phyloP scores from a whole-genome alignment of 2,329 filamentous ascomycete genomes.

The Colletotrichum euphorbiae region DNA sequence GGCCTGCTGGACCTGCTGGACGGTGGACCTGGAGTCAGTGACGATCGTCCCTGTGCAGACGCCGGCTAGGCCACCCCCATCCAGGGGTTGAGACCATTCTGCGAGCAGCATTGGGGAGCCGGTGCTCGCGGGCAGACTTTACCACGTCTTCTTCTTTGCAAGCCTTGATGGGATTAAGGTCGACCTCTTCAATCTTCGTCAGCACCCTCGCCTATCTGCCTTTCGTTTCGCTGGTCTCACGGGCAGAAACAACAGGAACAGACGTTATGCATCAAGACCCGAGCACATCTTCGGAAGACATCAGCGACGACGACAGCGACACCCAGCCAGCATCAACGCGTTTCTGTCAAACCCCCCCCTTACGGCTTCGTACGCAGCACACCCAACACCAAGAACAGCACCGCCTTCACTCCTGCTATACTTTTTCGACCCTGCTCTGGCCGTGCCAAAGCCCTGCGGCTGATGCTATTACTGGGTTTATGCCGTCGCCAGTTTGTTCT shows the following conservation, averaged over 20 bases:
- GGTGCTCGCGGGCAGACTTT: constrained; percentile 8
- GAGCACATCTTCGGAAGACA: neutral
- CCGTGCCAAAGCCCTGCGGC: neutral
- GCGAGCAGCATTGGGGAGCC: constrained; percentile 21
- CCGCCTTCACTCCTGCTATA: constrained; percentile 3
- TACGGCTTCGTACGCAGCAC: neutral
- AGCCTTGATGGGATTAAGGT: neutral
- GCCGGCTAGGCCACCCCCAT: neutral
- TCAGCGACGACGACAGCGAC: neutral
- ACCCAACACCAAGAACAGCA: neutral
- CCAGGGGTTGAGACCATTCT: constrained; percentile 35
- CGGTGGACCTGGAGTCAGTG: constrained; percentile 25
- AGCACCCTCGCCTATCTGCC: neutral
- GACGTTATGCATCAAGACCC: neutral
- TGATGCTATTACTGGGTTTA: constrained; percentile 17
- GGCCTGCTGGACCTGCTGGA: too few relatives aligned
- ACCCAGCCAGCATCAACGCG: neutral
- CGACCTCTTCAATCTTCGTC: neutral
- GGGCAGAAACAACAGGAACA: neutral
- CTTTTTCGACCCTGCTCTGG: neutral
- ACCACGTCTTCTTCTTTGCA: neutral
- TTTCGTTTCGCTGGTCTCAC: neutral
- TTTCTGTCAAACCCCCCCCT: neutral
- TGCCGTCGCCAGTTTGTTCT: constrained; percentile 5
- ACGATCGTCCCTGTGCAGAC: neutral